phyloP scores from a whole-genome alignment of 192 early-diverging fungal species.

The Lobosporangium transversale region DNA sequence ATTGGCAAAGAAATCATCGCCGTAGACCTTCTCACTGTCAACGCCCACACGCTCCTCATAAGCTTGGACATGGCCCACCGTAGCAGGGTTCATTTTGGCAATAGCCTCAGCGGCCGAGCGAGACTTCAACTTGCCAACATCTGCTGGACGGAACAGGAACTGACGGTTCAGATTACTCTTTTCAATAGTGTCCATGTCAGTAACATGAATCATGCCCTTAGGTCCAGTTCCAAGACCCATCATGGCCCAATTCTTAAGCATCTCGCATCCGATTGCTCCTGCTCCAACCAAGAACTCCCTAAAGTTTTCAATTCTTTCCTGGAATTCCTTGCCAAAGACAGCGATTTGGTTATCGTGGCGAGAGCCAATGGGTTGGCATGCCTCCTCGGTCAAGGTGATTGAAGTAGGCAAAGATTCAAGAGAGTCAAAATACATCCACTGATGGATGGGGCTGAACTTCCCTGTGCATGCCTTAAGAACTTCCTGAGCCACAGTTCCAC shows the following conservation, averaged over 20 bases:
- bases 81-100: constrained; percentile 90
- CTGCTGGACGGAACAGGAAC: constrained; percentile 92
- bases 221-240: constrained; percentile 89
- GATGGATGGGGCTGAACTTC: constrained; percentile 93
- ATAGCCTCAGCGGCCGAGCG: constrained; percentile 89
- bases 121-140: constrained; percentile 96
- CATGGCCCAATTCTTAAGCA: constrained; percentile 99
- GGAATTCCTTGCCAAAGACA: constrained; percentile 94
- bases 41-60: constrained; percentile 95
- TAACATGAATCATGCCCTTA: constrained; percentile 85
- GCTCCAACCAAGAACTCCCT: constrained; percentile 97
- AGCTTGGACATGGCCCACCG: constrained; percentile 69
- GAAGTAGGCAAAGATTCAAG: constrained; percentile 92
- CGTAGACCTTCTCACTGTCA: constrained; percentile 90
- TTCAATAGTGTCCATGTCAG: constrained; percentile 99
- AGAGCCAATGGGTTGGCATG: constrained; percentile 80
- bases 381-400: constrained; percentile 71
- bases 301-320: constrained; percentile 84
- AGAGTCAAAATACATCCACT: constrained; percentile 97
- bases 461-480: constrained; percentile 98
- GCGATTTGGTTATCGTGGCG: constrained; percentile 98
- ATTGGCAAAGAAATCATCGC: constrained; percentile 89
- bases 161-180: constrained; percentile 99
- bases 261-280: constrained; percentile 99
- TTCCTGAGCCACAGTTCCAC: constrained; percentile 97